Percentiles rank a stretch among this genome's conserved stretches.
Conservation (phyloP, 768 basidiomycete genomes). For the Lentinula edodes region DNA sequence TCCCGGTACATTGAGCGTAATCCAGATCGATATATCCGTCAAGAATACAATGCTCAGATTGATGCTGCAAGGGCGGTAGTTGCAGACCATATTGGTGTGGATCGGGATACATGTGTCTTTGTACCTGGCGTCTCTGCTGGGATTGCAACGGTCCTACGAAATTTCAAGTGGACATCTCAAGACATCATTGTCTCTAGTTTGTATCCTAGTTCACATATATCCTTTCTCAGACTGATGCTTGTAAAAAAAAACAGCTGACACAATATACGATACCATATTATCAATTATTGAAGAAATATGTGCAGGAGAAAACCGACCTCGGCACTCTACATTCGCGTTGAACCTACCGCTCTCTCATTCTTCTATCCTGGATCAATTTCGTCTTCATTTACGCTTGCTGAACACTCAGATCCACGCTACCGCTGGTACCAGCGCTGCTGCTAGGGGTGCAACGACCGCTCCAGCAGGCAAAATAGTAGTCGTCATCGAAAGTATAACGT, state of each 20-base stretch:
- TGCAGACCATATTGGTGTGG: neutral
- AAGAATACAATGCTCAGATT: neutral
- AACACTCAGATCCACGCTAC: neutral
- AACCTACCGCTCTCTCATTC: neutral
- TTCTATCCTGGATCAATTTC: neutral
- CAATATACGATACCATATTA: neutral
- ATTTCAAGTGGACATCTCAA: neutral
- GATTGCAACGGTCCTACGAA: neutral
- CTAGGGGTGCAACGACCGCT: neutral
- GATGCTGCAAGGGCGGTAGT: neutral
- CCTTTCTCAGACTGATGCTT: neutral
- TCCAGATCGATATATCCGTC: neutral
- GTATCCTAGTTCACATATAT: neutral
- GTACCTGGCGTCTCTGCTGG: neutral
- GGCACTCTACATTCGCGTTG: neutral
- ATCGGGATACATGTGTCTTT: neutral
- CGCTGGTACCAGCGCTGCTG: neutral
- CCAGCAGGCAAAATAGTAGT: constrained; percentile 44
- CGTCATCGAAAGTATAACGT: constrained; percentile 62
- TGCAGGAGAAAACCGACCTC: neutral
- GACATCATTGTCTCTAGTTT: neutral
- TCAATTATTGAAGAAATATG: neutral
- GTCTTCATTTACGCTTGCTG: neutral
- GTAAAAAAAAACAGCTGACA: neutral
- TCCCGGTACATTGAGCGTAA: neutral